Evolutionary conservation across 2,329 filamentous ascomycete genomes (phyloP).

Genomic region (Colletotrichum limetticola): DNA sequence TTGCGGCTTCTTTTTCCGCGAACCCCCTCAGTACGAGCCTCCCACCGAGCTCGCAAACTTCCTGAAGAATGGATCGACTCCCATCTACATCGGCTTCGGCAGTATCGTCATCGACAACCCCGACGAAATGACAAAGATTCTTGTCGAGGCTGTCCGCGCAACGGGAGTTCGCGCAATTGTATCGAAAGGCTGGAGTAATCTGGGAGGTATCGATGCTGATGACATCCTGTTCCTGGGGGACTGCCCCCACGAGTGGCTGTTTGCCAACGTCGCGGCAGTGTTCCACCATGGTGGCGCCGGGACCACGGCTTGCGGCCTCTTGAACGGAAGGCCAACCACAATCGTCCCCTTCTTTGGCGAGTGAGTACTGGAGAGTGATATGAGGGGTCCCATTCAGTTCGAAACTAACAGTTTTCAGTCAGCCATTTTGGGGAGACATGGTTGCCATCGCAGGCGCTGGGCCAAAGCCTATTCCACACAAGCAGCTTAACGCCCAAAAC

Average conservation of each 20-base stretch:
- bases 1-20: slow-evolving; percentile 39
- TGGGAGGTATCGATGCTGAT: slow-evolving; percentile 24
- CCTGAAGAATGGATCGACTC: slow-evolving; percentile 60
- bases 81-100: slow-evolving; percentile 35
- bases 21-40: slow-evolving; percentile 51
- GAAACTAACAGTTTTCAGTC: slow-evolving; percentile 34
- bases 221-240: slow-evolving; percentile 62
- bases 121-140: slow-evolving; percentile 21
- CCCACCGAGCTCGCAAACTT: slow-evolving; percentile 64
- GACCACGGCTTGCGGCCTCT: slow-evolving; percentile 64
- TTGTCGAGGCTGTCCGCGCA: slow-evolving; percentile 23
- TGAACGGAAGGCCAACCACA: slow-evolving; percentile 59
- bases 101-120: slow-evolving; percentile 36
- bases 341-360: slow-evolving; percentile 64
- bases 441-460: slow-evolving; percentile 53
- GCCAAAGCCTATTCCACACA: slow-evolving; percentile 49
- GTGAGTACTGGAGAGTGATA: slow-evolving; percentile 14
- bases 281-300: slow-evolving; percentile 69
- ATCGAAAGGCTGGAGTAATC: slow-evolving; percentile 34
- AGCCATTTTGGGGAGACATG: slow-evolving; percentile 58
- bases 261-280: slow-evolving; percentile 62
- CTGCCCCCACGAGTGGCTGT: slow-evolving; percentile 67
- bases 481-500: slow-evolving; percentile 45
- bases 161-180: slow-evolving; percentile 33
- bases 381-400: not conserved